Percentiles rank a stretch among this genome's conserved stretches.
Conservation (phyloP, 73 alveolate genomes). For the Stentor roeselii region DNA sequence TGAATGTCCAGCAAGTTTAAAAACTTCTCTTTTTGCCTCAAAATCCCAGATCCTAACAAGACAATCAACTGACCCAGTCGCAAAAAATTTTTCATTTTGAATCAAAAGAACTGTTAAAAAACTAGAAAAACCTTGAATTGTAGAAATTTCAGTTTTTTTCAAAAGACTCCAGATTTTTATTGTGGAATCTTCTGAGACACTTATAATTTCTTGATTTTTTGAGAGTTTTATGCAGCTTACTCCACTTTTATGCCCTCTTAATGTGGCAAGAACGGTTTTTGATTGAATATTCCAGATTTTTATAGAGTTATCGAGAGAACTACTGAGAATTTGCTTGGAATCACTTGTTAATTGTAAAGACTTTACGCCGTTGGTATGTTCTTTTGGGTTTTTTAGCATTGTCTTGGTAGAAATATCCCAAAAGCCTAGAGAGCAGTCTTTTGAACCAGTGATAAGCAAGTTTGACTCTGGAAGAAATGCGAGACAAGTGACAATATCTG, state of each 20-base stretch:
- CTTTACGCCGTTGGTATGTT: not conserved
- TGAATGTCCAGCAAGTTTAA: not conserved
- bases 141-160: not conserved
- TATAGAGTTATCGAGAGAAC: constrained; percentile 2
- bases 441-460: not conserved
- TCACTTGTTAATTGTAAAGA: not conserved
- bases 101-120: not conserved
- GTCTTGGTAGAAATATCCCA: not conserved
- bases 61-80: not conserved
- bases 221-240: not conserved
- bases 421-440: not conserved
- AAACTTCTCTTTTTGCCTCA: not conserved
- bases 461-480: not conserved
- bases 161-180: not conserved
- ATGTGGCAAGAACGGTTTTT: not conserved
- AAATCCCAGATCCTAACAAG: not conserved
- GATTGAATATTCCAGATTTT: not conserved
- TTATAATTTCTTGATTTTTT: not conserved
- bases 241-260: constrained; percentile 21
- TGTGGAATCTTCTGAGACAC: not conserved
- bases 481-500: not conserved
- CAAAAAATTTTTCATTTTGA: not conserved
- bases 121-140: not conserved
- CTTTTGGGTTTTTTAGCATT: not conserved
- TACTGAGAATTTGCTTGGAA: not conserved